Conservation (phyloP, 371 early-diverging fungal species). For the Phascolomyces articulosus region DNA sequence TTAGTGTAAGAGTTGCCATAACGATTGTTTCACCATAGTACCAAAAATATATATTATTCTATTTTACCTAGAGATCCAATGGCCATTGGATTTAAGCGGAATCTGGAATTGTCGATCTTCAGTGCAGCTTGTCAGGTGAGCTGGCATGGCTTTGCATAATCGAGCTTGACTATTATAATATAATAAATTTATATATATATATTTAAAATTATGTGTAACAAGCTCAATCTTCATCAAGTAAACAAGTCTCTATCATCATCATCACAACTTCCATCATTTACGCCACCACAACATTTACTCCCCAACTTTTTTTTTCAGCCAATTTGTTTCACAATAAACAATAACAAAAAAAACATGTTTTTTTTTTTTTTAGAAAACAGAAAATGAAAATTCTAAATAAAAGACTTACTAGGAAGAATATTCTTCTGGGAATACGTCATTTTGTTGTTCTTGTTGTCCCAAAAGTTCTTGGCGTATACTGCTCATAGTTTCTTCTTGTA, state of each 20-base stretch:
- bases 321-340: not conserved
- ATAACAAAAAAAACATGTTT: not conserved
- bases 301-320: not conserved
- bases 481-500: conserved; percentile 36
- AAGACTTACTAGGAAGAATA: not conserved
- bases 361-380: not conserved
- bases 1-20: not conserved
- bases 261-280: no score
- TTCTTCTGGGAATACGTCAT: not conserved
- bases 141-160: conserved; percentile 8
- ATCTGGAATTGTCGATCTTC: not conserved
- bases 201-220: conserved; percentile 3
- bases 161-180: not conserved
- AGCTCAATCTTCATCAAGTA: no score
- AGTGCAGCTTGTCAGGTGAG: conserved; percentile 5
- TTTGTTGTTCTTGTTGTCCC: no score
- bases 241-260: no score
- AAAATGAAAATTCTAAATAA: not conserved
- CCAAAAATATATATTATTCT: no score
- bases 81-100: not conserved
- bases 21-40: no score
- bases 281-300: not conserved
- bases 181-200: not conserved
- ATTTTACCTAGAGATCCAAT: conserved; percentile 14
- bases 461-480: conserved; percentile 38